phyloP scores from a whole-genome alignment of 2,329 filamentous ascomycete species.

The Aureobasidium sp. region DNA sequence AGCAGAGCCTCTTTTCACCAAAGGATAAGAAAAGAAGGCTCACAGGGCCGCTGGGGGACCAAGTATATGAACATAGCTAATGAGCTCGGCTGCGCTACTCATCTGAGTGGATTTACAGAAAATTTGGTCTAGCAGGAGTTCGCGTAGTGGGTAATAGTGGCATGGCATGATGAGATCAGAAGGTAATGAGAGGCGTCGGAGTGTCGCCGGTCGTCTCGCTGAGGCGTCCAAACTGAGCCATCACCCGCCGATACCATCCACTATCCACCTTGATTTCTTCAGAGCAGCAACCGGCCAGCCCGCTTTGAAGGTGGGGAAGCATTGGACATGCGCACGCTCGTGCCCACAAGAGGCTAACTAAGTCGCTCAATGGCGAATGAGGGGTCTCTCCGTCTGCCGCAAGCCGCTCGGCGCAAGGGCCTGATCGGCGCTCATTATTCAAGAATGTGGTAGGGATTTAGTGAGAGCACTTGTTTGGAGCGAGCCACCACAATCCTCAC shows the following conservation, averaged over 20 bases:
- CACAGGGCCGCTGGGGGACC: neutral
- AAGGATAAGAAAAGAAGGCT: constrained; percentile 7
- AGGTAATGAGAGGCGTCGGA: constrained; percentile 17
- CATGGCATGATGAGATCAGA: constrained; percentile 19
- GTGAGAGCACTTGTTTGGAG: constrained; percentile 5
- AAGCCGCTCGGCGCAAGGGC: constrained; percentile 15
- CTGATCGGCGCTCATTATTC: constrained; percentile 17
- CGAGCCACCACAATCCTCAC: constrained; percentile 3
- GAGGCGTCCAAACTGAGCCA: constrained; percentile 16
- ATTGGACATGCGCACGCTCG: constrained; percentile 6
- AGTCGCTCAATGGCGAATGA: constrained; percentile 16
- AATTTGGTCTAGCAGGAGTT: constrained; percentile 15
- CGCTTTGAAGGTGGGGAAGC: constrained; percentile 17
- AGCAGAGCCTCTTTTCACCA: constrained; percentile 8
- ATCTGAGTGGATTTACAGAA: constrained; percentile 5
- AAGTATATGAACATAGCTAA: constrained; percentile 14
- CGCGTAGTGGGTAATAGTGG: constrained; percentile 17
- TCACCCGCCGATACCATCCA: constrained; percentile 15
- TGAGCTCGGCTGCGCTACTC: constrained; percentile 12
- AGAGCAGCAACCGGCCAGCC: constrained; percentile 14
- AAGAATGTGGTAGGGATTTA: neutral
- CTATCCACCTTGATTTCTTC: constrained; percentile 14
- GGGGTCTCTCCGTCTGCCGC: constrained; percentile 12
- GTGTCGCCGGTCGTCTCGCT: constrained; percentile 13
- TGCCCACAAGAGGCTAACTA: constrained; percentile 16